These are phyloP conservation scores for Termitomyces sp. DNA, from an alignment of 768 basidiomycete species.

Conservation along the genomic window DNA sequence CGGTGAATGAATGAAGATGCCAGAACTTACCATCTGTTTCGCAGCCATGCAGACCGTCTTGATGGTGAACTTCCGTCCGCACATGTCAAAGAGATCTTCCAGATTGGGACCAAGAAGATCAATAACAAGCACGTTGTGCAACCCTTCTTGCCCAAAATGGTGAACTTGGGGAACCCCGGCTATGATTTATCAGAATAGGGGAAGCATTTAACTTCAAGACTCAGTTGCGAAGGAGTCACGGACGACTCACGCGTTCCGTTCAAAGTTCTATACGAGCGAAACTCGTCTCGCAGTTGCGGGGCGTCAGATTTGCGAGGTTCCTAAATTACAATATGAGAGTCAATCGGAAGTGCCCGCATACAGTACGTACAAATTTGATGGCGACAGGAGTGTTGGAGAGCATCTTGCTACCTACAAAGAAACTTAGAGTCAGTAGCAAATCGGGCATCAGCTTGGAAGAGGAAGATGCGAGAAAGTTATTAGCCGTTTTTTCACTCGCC, in stretches of 20 bases:
- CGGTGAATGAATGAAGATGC: not conserved
- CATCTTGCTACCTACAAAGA: constrained; percentile 69
- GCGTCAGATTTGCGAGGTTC: constrained; percentile 97
- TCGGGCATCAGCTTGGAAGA: not conserved
- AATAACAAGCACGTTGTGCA: constrained; percentile 93
- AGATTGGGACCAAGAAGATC: constrained; percentile 96
- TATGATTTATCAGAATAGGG: constrained; percentile 25
- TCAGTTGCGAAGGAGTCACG: not conserved
- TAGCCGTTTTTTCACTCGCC: not conserved
- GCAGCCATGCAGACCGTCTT: constrained; percentile 99
- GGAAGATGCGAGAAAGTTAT: not conserved
- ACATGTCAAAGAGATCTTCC: constrained; percentile 99
- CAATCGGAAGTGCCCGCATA: constrained; percentile 4
- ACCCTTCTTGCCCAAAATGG: constrained; percentile 97
- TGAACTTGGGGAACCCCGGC: constrained; percentile 97
- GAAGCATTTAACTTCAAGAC: not conserved
- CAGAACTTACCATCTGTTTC: constrained; percentile 85
- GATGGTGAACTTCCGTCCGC: constrained; percentile 93
- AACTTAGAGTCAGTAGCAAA: constrained; percentile 2
- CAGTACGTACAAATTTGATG: constrained; percentile 85
- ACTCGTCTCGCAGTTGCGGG: constrained; percentile 95
- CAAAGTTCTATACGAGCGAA: constrained; percentile 93
- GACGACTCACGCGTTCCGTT: constrained; percentile 73
- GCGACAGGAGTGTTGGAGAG: constrained; percentile 85
- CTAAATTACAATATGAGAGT: constrained; percentile 29